Evolutionary conservation across 805 yeast species (phyloP).

Genomic region (Yarrowia divulgata): DNA sequence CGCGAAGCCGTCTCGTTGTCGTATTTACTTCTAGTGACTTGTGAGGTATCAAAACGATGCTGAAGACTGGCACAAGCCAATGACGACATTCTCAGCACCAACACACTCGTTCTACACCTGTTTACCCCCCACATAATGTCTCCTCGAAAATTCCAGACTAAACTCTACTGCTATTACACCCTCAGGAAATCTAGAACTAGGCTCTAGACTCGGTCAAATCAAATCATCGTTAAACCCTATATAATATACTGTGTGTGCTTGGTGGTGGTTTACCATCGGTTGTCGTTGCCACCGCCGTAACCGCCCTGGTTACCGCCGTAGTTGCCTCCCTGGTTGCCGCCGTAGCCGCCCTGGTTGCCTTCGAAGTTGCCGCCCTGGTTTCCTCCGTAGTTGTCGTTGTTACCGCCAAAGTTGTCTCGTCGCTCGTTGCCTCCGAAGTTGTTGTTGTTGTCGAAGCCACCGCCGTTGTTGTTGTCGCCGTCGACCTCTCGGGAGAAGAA

Average conservation of each 20-base stretch:
- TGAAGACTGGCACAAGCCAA: neutral
- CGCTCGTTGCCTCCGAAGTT: neutral
- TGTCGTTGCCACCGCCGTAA: too few relatives aligned
- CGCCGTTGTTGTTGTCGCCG: conserved; percentile 1
- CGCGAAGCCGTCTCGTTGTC: too few relatives aligned
- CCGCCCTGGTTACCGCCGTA: conserved; percentile 26
- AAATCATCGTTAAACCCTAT: neutral
- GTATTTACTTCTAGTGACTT: neutral
- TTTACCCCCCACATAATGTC: too few relatives aligned
- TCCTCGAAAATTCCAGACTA: neutral
- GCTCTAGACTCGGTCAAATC: neutral
- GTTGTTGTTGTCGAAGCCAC: conserved; percentile 14
- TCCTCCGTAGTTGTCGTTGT: neutral
- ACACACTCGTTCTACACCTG: too few relatives aligned
- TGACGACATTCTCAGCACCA: too few relatives aligned
- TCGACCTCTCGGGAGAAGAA: conserved; percentile 21
- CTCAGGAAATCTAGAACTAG: neutral
- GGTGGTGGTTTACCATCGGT: conserved; percentile 30
- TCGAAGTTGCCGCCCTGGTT: too few relatives aligned
- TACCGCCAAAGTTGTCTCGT: conserved; percentile 9
- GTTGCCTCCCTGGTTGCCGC: conserved; percentile 30
- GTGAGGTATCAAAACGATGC: neutral
- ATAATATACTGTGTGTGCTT: neutral
- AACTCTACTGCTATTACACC: neutral
- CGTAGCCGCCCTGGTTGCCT: too few relatives aligned